Conservation (phyloP, 208 protist genomes). For the Acanthamoeba divionensis region DNA sequence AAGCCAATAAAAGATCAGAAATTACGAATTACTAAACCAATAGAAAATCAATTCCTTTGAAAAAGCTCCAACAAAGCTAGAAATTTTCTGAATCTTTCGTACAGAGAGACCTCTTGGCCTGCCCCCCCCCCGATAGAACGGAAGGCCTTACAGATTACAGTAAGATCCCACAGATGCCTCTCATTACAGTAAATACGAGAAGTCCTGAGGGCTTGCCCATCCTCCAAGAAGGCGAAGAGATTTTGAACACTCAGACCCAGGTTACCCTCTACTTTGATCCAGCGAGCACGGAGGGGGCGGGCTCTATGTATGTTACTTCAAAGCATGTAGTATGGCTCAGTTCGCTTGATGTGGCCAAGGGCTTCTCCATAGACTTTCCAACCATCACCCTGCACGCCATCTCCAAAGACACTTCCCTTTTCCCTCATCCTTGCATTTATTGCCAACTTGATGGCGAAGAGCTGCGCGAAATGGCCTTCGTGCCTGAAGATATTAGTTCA, state of each 20-base stretch:
- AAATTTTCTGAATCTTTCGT: no score
- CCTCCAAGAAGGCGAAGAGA: neutral
- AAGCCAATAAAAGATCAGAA: no score
- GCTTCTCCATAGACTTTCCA: neutral
- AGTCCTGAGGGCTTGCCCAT: neutral
- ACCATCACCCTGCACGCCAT: constrained; percentile 16
- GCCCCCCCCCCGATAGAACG: no score
- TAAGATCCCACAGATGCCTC: no score
- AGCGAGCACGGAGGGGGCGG: neutral
- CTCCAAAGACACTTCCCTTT: neutral
- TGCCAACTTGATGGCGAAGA: constrained; percentile 39
- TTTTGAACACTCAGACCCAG: neutral
- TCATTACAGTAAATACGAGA: neutral
- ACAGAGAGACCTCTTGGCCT: no score
- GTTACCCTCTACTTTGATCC: constrained; percentile 7
- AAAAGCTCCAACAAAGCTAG: no score
- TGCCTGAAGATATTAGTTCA: neutral
- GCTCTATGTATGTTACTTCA: constrained; percentile 12
- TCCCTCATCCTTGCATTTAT: neutral
- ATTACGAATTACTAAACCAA: no score
- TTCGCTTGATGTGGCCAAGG: neutral
- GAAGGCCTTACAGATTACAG: no score
- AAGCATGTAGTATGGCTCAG: constrained; percentile 6
- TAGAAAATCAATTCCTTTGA: no score
- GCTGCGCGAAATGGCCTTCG: constrained; percentile 5